Conservation (phyloP, 2,329 filamentous ascomycete genomes). For the Rhexocercosporidium sp. region DNA sequence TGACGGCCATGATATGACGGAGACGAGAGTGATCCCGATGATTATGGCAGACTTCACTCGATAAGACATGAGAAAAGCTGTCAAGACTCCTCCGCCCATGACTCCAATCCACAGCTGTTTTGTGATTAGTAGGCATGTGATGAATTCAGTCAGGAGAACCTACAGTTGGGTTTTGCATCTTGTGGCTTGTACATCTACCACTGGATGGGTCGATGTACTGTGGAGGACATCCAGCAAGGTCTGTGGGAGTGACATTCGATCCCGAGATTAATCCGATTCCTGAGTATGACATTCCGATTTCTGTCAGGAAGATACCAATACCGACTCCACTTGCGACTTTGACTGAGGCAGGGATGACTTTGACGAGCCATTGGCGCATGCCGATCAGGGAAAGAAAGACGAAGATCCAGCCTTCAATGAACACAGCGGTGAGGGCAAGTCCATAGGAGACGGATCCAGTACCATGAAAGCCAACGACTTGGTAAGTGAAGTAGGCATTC, state of each 20-base stretch:
- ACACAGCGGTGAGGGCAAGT: constrained; percentile 66
- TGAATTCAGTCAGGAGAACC: constrained; percentile 24
- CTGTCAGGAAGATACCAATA: constrained; percentile 67
- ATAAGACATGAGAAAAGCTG: constrained; percentile 80
- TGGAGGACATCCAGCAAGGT: constrained; percentile 74
- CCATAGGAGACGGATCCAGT: constrained; percentile 61
- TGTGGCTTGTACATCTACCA: constrained; percentile 60
- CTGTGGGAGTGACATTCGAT: constrained; percentile 69
- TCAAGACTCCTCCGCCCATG: constrained; percentile 78
- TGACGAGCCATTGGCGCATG: constrained; percentile 75
- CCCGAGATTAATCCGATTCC: constrained; percentile 86
- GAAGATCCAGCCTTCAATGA: constrained; percentile 69
- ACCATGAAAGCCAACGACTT: constrained; percentile 67
- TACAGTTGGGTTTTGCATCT: constrained; percentile 79
- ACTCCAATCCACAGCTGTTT: constrained; percentile 82
- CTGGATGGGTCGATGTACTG: constrained; percentile 54
- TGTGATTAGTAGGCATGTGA: constrained; percentile 4
- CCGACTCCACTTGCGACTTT: constrained; percentile 70
- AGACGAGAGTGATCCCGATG: constrained; percentile 73
- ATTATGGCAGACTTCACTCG: constrained; percentile 77
- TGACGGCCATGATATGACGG: constrained; percentile 76
- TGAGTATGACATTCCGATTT: constrained; percentile 74
- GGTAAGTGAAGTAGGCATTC: constrained; percentile 71
- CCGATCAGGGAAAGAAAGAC: constrained; percentile 68
- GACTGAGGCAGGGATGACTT: constrained; percentile 66